Evolutionary conservation across 2,329 filamentous ascomycete genomes (phyloP).

Genomic region (Laburnicola sp.): DNA sequence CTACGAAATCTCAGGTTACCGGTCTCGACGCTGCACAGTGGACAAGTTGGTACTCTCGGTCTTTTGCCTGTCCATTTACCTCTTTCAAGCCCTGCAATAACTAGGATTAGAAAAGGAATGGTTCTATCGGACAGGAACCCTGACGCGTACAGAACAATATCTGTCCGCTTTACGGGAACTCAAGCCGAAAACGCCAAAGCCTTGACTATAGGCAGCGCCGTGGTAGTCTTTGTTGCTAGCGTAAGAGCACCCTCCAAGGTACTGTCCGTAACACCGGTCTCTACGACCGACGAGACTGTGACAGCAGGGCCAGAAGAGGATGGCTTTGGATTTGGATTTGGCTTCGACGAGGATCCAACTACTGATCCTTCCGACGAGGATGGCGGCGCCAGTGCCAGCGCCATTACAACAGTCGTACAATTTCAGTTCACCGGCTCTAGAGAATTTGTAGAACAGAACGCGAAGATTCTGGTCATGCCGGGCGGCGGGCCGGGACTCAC

Average conservation of each 20-base stretch:
- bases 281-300: constrained; percentile 24
- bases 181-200: constrained; percentile 60
- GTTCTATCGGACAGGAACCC: constrained; percentile 67
- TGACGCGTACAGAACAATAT: constrained; percentile 53
- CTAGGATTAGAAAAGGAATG: constrained; percentile 73
- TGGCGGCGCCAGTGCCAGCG: constrained; percentile 31
- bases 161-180: constrained; percentile 66
- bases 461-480: constrained; percentile 71
- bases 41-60: constrained; percentile 89
- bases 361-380: constrained; percentile 41
- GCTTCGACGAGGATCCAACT: constrained; percentile 49
- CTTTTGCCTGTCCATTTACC: constrained; percentile 56
- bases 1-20: constrained; percentile 86
- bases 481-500: constrained; percentile 65
- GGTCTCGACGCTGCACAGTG: constrained; percentile 72
- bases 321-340: constrained; percentile 62
- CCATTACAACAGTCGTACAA: constrained; percentile 57
- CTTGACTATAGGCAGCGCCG: constrained; percentile 67
- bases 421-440: constrained; percentile 69
- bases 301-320: constrained; percentile 34
- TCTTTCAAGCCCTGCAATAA: constrained; percentile 34
- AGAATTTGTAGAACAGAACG: constrained; percentile 74
- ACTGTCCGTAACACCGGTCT: constrained; percentile 50
- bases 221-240: constrained; percentile 86
- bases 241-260: constrained; percentile 81